Evolutionary conservation across 805 yeast species (phyloP), one percentile per base, ranked within the genome.

Genomic region (Pichia pseudocactophila): DNA sequence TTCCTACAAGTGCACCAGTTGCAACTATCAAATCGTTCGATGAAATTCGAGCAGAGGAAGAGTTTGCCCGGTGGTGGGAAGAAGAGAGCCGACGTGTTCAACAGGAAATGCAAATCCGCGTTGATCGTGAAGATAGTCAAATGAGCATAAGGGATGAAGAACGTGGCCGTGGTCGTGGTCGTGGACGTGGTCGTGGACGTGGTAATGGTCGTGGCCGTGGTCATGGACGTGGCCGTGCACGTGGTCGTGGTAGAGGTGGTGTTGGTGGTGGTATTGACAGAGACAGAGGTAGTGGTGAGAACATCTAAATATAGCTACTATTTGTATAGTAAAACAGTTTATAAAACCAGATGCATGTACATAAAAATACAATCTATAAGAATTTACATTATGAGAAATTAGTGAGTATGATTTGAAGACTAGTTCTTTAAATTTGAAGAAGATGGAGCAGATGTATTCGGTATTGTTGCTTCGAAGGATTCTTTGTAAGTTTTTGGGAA

Each of bases 1-100:
- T 8, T 16, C 5, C 34, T 22, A 22, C 25, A 6, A 18, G 30
- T 8, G 12, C 17, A 11, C n/a, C 27, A 7, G 25, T 33, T 26
- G 33, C 18, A 9, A 27, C 34, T 15, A 13, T 39, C 12, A 59
- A 28, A 22, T 43, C 84, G 1, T 59, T 84, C 34, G 78, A 74
- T 36, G 95, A 88, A 44, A 73, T 82, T 36, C 81, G 80, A 55
- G 80, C 80, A 50, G 96, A 88, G 49, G 85, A 84, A 54, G 87
- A 80, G 55, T 88, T 88, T 65, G 88, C 80, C 25, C 71, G 65
- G 46, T 88, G 96, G 96, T 88, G 95, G 89, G 82, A 75, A 30
- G 78, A 75, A 49, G 96, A 88, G 54, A 71, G 86, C 42, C 67
- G 68, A n/a, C 67, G 72, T 40, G 82, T 81, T 7, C 90, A 82